Evolutionary conservation across 2,329 filamentous ascomycete genomes (phyloP).

Genomic region (Alternaria panax): DNA sequence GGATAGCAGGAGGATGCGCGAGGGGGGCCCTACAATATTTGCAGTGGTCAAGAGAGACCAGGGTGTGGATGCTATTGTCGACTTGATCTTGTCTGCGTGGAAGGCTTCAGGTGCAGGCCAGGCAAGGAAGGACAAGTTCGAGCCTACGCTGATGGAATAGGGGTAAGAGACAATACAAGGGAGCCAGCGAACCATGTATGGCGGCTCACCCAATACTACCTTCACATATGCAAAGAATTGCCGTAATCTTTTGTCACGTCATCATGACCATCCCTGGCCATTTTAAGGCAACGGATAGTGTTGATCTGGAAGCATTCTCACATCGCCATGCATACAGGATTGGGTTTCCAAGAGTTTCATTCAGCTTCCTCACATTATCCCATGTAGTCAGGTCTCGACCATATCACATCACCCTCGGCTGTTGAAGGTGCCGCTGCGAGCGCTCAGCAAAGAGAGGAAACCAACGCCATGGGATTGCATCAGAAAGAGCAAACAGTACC

Average conservation of each 20-base stretch:
- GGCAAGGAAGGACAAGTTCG: slow-evolving; percentile 45
- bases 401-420: not conserved
- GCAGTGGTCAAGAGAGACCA: slow-evolving; percentile 95
- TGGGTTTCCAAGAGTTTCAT: not conserved
- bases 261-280: not conserved
- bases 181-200: slow-evolving; percentile 10
- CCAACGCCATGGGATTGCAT: not conserved
- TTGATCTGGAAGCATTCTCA: not conserved
- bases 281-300: not conserved
- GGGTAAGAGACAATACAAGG: slow-evolving; percentile 21
- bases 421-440: not conserved
- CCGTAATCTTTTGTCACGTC: not conserved
- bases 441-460: not conserved
- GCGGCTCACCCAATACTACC: not conserved
- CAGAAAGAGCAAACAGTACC: not conserved
- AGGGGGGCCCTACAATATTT: slow-evolving; percentile 94
- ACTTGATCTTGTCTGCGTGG: slow-evolving; percentile 90
- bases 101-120: slow-evolving; percentile 78
- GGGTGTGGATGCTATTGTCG: slow-evolving; percentile 84
- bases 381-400: not conserved
- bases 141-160: slow-evolving; percentile 45
- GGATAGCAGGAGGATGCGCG: slow-evolving; percentile 90
- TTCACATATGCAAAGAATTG: not conserved
- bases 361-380: not conserved
- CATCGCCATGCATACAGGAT: not conserved